These are phyloP conservation scores for Phytophthora sojae DNA, from an alignment of 352 stramenopile species.

Conservation along the genomic window DNA sequence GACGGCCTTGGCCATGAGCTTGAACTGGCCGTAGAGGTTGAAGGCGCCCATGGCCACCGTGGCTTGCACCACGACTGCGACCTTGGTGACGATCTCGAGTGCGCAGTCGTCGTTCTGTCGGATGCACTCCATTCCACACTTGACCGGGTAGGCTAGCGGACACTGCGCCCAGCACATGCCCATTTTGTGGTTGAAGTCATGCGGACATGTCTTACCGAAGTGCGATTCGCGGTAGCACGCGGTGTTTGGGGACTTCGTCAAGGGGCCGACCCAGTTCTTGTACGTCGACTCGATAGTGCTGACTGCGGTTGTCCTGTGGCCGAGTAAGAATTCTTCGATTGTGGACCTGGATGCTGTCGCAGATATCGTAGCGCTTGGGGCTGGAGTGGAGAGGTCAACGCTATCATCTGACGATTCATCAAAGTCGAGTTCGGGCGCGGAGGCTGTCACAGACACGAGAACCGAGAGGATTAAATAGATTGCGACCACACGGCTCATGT, in stretches of 20 bases:
- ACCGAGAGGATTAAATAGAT: not conserved
- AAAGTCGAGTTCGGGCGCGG: not conserved
- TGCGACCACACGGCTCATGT: not conserved
- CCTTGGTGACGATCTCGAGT: too few relatives aligned
- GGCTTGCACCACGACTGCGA: not conserved
- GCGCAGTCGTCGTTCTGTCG: not conserved
- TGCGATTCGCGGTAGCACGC: constrained; percentile 17
- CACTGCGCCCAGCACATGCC: too few relatives aligned
- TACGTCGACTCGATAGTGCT: constrained; percentile 6
- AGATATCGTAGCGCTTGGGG: not conserved
- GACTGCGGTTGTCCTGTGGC: too few relatives aligned
- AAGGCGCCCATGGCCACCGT: constrained; percentile 9
- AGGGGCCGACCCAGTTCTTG: constrained; percentile 17
- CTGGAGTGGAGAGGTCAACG: not conserved
- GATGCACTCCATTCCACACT: not conserved
- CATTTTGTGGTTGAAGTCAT: too few relatives aligned
- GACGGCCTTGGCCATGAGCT: constrained; percentile 11
- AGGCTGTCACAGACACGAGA: not conserved
- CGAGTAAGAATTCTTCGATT: too few relatives aligned
- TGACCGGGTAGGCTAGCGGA: not conserved
- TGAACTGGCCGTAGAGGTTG: constrained; percentile 15
- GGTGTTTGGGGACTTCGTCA: constrained; percentile 4
- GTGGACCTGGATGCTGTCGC: not conserved
- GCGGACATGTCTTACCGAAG: too few relatives aligned
- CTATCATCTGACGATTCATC: not conserved